Evolutionary conservation across 345 rosid genomes (phyloP).

Genomic region (Acer negundo): DNA sequence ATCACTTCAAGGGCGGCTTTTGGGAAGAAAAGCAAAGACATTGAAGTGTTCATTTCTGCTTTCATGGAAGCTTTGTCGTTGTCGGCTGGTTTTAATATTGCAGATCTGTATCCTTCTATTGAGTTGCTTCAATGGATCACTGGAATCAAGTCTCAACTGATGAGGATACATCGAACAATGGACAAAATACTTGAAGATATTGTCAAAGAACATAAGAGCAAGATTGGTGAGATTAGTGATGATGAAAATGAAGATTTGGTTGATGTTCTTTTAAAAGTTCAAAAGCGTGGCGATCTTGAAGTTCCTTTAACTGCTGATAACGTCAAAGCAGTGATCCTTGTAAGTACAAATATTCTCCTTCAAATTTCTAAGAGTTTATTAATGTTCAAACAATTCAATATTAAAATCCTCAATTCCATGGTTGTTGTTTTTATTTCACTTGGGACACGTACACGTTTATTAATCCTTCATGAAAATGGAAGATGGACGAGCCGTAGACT

Average conservation of each 20-base stretch:
- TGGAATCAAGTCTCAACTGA: conserved; percentile 12
- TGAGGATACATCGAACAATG: conserved; percentile 17
- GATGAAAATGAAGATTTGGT: conserved; percentile 19
- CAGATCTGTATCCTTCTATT: conserved; percentile 31
- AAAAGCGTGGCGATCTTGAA: conserved; percentile 13
- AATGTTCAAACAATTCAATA: no score
- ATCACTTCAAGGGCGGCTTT: conserved; percentile 28
- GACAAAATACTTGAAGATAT: conserved; percentile 25
- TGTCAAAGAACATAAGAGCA: conserved; percentile 13
- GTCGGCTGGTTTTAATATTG: conserved; percentile 21
- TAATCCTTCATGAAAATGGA: no score
- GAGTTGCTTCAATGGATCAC: conserved; percentile 21
- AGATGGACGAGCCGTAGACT: fast-evolving
- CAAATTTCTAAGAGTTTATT: no score
- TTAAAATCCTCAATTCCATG: no score
- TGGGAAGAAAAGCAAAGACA: conserved; percentile 25
- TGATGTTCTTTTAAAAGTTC: conserved; percentile 22
- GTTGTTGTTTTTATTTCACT: no score
- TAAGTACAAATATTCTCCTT: background rate
- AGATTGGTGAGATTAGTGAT: background rate
- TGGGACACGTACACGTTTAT: no score
- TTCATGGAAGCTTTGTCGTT: background rate
- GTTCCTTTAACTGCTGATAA: conserved; percentile 22
- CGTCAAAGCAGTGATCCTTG: conserved; percentile 39
- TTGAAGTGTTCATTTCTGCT: conserved; percentile 21